These are phyloP conservation scores for Xylariales sp. DNA, from an alignment of 2,329 filamentous ascomycete species.

Conservation along the genomic window DNA sequence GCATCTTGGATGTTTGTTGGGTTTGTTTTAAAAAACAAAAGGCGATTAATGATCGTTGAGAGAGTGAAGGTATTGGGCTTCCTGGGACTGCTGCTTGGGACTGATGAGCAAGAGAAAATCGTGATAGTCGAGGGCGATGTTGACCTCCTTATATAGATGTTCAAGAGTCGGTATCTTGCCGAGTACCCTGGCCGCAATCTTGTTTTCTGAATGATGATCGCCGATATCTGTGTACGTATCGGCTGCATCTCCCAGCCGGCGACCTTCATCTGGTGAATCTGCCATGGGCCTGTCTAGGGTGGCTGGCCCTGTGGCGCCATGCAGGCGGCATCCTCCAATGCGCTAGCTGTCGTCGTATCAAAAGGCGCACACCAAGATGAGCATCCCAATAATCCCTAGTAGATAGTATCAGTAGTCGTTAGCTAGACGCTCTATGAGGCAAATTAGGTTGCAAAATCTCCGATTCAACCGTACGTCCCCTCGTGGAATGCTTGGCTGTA, in stretches of 20 bases:
- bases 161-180: constrained; percentile 5
- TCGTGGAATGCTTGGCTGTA: not conserved
- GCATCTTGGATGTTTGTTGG: constrained; percentile 43
- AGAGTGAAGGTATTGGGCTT: constrained; percentile 29
- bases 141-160: constrained; percentile 38
- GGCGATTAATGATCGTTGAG: constrained; percentile 12
- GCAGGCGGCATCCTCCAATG: constrained; percentile 27
- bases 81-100: constrained; percentile 30
- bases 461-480: constrained; percentile 12
- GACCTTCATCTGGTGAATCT: constrained; percentile 23
- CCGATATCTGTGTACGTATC: constrained; percentile 9
- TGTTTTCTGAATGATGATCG: constrained; percentile 30
- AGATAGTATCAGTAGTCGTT: constrained; percentile 4
- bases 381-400: constrained; percentile 6
- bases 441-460: constrained; percentile 19
- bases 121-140: constrained; percentile 15
- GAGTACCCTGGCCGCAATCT: constrained; percentile 21
- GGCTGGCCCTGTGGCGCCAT: constrained; percentile 30
- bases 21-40: constrained; percentile 25
- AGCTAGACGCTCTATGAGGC: constrained; percentile 13
- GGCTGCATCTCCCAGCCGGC: constrained; percentile 8
- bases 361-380: constrained; percentile 13
- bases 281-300: constrained; percentile 7
- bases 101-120: constrained; percentile 25
- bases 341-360: constrained; percentile 18